Percentiles rank a stretch among this genome's conserved stretches.
Evolutionary conservation across 2,329 filamentous ascomycete species (phyloP).

Genomic region (Diaporthe aspalathi): DNA sequence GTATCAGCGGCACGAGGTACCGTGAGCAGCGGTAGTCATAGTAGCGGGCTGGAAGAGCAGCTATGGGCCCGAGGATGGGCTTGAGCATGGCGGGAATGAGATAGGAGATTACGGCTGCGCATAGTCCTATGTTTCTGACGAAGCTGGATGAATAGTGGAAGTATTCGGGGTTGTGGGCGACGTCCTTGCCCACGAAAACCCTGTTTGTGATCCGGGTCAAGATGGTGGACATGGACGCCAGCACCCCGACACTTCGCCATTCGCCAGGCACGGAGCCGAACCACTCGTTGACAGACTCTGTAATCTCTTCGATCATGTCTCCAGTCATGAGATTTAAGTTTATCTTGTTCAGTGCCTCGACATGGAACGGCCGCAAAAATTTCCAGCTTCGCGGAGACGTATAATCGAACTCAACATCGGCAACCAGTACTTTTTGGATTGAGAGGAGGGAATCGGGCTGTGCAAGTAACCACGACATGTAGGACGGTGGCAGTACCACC

Average conservation of each 20-base stretch:
- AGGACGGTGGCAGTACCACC: not conserved
- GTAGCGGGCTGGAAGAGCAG: conserved; percentile 9
- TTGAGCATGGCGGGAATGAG: conserved; percentile 10
- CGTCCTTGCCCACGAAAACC: not conserved
- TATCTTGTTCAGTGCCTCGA: conserved; percentile 16
- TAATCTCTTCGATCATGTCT: not conserved
- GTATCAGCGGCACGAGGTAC: conserved; percentile 1
- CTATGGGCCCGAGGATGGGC: not conserved
- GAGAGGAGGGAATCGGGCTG: conserved; percentile 6
- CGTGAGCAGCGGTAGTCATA: conserved; percentile 6
- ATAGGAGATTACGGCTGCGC: not conserved
- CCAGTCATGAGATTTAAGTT: not conserved
- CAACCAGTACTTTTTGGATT: not conserved
- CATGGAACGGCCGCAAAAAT: conserved; percentile 6
- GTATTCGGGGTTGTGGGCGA: not conserved
- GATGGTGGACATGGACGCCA: not conserved
- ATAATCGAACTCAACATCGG: conserved; percentile 20
- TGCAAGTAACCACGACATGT: conserved; percentile 1
- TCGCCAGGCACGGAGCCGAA: not conserved
- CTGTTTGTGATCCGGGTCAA: conserved; percentile 3
- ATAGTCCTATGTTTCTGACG: not conserved
- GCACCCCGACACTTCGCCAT: not conserved
- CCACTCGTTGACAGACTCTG: not conserved
- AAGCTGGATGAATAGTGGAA: not conserved
- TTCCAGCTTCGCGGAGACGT: conserved; percentile 19